Evolutionary conservation across 441 rosid species (phyloP).

Genomic region (Croton setiger): DNA sequence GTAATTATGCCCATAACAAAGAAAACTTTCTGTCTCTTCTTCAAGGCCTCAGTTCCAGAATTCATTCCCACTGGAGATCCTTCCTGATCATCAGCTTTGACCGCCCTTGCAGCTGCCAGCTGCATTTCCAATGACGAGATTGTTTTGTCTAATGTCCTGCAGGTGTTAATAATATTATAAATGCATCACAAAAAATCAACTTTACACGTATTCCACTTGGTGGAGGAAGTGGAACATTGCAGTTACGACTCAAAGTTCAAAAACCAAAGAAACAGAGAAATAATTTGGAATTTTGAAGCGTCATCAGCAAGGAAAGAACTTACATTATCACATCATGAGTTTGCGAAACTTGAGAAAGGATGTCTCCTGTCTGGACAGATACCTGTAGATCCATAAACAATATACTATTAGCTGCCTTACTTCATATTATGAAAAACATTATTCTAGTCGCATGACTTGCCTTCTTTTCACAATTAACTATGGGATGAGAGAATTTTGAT

Average conservation of each 20-base stretch:
- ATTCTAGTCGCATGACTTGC: constrained; percentile 35
- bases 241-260: background rate
- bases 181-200: constrained; percentile 8
- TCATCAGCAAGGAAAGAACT: constrained; percentile 20
- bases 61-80: constrained; percentile 44
- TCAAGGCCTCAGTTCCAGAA: constrained; percentile 41
- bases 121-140: constrained; percentile 83
- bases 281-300: constrained; percentile 13
- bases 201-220: background rate
- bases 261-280: background rate
- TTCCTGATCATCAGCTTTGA: constrained; percentile 45
- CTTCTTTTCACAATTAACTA: constrained; percentile 61
- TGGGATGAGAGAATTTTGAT: constrained; percentile 40
- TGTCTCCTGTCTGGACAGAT: constrained; percentile 52
- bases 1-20: constrained; percentile 95
- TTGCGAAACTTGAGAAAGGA: constrained; percentile 79
- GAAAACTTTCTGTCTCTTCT: constrained; percentile 61
- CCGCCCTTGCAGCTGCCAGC: constrained; percentile 84
- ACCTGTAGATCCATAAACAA: constrained; percentile 32
- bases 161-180: constrained; percentile 15
- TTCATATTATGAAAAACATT: constrained; percentile 9
- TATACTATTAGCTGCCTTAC: constrained; percentile 11
- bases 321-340: constrained; percentile 84
- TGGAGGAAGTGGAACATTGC: background rate
- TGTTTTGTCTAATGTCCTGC: constrained; percentile 84